phyloP scores from a whole-genome alignment of 495 filamentous ascomycete species.

The Rhypophila decipiens region DNA sequence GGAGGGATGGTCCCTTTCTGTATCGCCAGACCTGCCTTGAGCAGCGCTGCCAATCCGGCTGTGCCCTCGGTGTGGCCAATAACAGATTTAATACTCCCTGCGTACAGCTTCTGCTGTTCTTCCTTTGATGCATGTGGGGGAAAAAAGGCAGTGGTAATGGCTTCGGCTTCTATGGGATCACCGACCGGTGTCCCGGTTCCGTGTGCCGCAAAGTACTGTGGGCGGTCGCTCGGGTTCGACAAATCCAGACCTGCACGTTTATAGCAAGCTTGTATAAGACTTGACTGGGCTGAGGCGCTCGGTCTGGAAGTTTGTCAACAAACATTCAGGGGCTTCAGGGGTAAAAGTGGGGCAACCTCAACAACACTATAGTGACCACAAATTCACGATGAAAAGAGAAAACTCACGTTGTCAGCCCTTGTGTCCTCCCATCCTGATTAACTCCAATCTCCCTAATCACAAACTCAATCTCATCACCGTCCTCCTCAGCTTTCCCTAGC shows the following conservation, averaged over 20 bases:
- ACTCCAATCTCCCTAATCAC: slow-evolving; percentile 47
- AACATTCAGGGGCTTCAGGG: too few relatives aligned
- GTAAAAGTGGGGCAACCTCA: too few relatives aligned
- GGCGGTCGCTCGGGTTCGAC: slow-evolving; percentile 6
- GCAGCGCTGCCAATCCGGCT: slow-evolving; percentile 44
- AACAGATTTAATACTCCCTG: slow-evolving; percentile 40
- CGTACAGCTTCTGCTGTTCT: slow-evolving; percentile 21
- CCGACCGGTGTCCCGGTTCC: slow-evolving; percentile 19
- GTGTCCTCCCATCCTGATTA: slow-evolving; percentile 47
- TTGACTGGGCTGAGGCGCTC: slow-evolving; percentile 40
- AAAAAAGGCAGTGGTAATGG: slow-evolving; percentile 38
- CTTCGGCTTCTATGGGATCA: slow-evolving; percentile 5
- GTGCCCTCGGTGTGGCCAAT: slow-evolving; percentile 50
- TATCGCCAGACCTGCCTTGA: slow-evolving; percentile 44
- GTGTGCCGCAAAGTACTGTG: slow-evolving; percentile 41
- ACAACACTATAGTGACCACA: too few relatives aligned
- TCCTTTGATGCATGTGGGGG: slow-evolving; percentile 12
- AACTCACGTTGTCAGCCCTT: slow-evolving; percentile 31
- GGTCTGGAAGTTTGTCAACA: slow-evolving; percentile 47
- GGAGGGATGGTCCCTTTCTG: slow-evolving; percentile 41
- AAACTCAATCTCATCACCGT: slow-evolving; percentile 47
- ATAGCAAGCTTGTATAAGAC: slow-evolving; percentile 44
- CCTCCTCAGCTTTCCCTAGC: slow-evolving; percentile 38
- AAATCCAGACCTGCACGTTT: slow-evolving; percentile 34
- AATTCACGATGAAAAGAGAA: not conserved